Evolutionary conservation across 1,284 basidiomycete genomes (phyloP), one percentile per base, ranked within the genome.

Genomic region (Puccinia triticina): DNA sequence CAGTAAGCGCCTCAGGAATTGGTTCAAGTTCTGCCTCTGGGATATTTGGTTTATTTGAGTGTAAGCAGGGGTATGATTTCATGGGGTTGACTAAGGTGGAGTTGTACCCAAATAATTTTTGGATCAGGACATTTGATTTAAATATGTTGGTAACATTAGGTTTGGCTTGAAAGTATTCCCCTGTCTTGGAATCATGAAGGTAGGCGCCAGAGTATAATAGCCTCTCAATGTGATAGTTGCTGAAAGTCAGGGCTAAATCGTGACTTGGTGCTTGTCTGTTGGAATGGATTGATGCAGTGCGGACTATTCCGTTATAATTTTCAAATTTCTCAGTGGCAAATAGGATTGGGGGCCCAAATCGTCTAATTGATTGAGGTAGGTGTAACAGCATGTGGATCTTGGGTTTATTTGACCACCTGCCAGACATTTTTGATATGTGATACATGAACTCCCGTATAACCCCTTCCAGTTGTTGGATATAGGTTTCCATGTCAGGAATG

Each of bases 321-420:
- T 78, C 43, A 53, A 78, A 78, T 48, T n/a, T 78, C 11, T 78
- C 77, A 29, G 64, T 69, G 1, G 77, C n/a, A 67, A 78, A 78
- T 11, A 69, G 46, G 2, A 1, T 10, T 5, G 76, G 34, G 10
- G 61, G 61, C 0, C 61, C 77, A 53, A 69, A 69, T 2, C 29
- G 32, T 71, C n/a, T 7, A 16, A 86, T 83, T n/a, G 85, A 85
- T 5, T 81, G 64, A 12, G 81, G 57, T 14, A 86, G 77, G 43
- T 86, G 86, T 0, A 83, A 59, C 2, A 86, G 21, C 12, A 85
- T 74, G 53, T 86, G 85, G 48, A 86, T 88, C 77, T 89, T 89
- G 0, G 88, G 86, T 80, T 89, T 89, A 78, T 88, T 88, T 79
- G 88, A 88, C 88, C 88, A 88, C 40, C 34, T 11, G 16, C 53